These are phyloP conservation scores for Coffea eugenioides DNA, from an alignment of 257 asterid genomes.

Conservation along the genomic window DNA sequence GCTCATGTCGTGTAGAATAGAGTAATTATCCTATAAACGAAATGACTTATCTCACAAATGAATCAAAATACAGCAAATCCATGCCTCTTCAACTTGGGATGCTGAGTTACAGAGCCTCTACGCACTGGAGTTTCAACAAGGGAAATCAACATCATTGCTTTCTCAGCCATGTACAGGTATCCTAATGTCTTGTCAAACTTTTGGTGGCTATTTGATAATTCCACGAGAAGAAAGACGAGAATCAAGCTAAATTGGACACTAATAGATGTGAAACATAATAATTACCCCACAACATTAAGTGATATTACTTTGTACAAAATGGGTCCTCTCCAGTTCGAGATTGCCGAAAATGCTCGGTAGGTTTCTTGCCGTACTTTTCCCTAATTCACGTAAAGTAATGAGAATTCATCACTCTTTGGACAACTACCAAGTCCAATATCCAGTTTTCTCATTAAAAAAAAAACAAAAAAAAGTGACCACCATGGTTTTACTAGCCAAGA, in stretches of 20 bases:
- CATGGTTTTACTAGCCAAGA: background rate
- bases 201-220: conserved; percentile 7
- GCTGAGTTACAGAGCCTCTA: conserved; percentile 58
- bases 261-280: conserved; percentile 13
- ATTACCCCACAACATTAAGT: conserved; percentile 23
- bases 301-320: background rate
- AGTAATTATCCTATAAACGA: background rate
- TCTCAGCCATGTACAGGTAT: conserved; percentile 68
- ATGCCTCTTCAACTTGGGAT: conserved; percentile 57
- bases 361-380: background rate
- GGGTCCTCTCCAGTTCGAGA: background rate
- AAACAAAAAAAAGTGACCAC: background rate
- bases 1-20: background rate
- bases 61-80: conserved; percentile 47
- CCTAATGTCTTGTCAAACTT: conserved; percentile 22
- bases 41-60: conserved; percentile 6
- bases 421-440: background rate
- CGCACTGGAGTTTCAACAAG: conserved; percentile 61
- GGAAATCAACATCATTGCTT: conserved; percentile 49
- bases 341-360: background rate
- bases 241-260: conserved; percentile 8
- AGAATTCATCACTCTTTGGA: background rate
- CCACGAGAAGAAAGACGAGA: conserved; percentile 4
- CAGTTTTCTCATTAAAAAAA: background rate
- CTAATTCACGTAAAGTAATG: background rate